phyloP scores from a whole-genome alignment of 2,329 filamentous ascomycete genomes.

The Fusarium haematococcum region DNA sequence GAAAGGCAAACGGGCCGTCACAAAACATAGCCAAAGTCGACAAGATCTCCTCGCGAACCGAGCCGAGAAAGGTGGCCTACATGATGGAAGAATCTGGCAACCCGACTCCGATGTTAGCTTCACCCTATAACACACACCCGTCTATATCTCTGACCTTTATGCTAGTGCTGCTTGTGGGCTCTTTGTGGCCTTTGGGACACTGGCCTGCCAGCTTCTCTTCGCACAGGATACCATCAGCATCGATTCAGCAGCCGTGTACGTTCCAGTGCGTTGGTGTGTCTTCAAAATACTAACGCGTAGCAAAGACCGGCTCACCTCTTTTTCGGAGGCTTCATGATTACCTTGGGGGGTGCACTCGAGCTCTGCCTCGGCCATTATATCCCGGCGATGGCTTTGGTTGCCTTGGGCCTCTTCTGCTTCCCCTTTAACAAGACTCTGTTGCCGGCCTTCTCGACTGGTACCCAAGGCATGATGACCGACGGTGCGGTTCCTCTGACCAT shows the following conservation, averaged over 20 bases:
- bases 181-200: background rate
- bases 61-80: background rate
- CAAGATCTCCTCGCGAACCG: background rate
- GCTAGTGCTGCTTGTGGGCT: background rate
- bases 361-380: background rate
- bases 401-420: conserved; percentile 1
- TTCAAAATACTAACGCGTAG: background rate
- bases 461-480: background rate
- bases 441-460: background rate
- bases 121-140: background rate
- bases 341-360: conserved; percentile 1
- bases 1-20: background rate
- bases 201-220: background rate
- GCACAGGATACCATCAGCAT: background rate
- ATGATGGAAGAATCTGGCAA: background rate
- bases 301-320: background rate
- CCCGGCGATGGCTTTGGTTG: background rate
- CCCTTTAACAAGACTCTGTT: background rate
- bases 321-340: background rate
- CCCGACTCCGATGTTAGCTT: background rate
- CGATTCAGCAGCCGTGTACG: background rate
- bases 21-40: background rate
- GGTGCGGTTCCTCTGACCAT: background rate
- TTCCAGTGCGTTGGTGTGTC: background rate
- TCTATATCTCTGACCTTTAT: background rate